Conservation (phyloP, 108 stramenopile species). For the Chaetoceros tenuissimus region DNA sequence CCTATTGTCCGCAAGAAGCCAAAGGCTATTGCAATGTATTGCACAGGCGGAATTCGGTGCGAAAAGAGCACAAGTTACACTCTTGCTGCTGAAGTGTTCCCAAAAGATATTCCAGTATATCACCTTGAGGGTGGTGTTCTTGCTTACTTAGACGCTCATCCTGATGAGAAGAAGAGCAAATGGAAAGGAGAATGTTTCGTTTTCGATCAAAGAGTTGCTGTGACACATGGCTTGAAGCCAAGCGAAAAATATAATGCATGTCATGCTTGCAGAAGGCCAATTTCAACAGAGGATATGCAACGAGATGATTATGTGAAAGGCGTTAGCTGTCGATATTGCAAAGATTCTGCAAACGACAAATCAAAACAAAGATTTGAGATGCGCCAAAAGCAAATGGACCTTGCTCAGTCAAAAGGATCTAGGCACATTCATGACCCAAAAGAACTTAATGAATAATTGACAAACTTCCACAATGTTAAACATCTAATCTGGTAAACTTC, state of each 20-base stretch:
- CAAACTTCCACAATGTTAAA: too few relatives aligned
- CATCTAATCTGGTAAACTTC: not conserved
- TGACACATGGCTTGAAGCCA: conserved; percentile 56
- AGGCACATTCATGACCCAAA: conserved; percentile 21
- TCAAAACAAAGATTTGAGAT: conserved; percentile 21
- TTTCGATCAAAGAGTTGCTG: conserved; percentile 76
- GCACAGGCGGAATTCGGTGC: conserved; percentile 93
- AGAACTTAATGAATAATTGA: too few relatives aligned
- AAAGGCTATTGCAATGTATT: conserved; percentile 89
- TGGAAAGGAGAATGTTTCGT: conserved; percentile 81
- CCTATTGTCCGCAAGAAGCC: conserved; percentile 4
- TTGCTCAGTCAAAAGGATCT: conserved; percentile 7
- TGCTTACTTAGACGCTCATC: conserved; percentile 61
- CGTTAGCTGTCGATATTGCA: conserved; percentile 37
- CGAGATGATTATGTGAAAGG: conserved; percentile 31
- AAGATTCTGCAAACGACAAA: conserved; percentile 17
- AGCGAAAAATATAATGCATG: conserved; percentile 40
- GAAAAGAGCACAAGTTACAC: conserved; percentile 73
- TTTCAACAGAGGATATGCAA: conserved; percentile 27
- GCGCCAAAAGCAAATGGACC: conserved; percentile 31
- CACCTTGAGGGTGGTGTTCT: conserved; percentile 88
- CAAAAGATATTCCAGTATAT: conserved; percentile 49
- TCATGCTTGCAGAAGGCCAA: conserved; percentile 66
- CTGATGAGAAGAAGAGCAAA: conserved; percentile 28
- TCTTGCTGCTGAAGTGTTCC: conserved; percentile 16